These are phyloP conservation scores for Dioszegia hungarica DNA, from an alignment of 768 basidiomycete species.

Conservation along the genomic window DNA sequence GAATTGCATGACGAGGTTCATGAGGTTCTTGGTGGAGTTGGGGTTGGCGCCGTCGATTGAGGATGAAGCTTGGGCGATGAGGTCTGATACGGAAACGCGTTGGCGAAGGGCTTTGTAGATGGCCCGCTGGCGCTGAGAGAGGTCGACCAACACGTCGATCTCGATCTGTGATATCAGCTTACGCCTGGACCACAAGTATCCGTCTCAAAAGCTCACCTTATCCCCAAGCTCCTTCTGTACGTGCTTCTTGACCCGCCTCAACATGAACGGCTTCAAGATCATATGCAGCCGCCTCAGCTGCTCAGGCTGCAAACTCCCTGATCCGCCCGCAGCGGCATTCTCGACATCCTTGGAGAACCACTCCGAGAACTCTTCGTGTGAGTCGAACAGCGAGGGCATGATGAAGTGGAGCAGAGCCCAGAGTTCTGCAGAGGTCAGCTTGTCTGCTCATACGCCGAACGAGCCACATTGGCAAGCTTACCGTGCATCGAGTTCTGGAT, in stretches of 20 bases:
- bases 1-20: constrained; percentile 99
- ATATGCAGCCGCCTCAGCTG: constrained; percentile 92
- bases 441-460: too few relatives aligned
- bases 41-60: constrained; percentile 54
- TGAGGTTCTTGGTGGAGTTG: constrained; percentile 74
- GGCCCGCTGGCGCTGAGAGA: constrained; percentile 84
- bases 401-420: constrained; percentile 99
- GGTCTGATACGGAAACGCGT: constrained; percentile 89
- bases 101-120: constrained; percentile 85
- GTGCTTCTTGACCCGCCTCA: constrained; percentile 91
- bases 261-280: constrained; percentile 99
- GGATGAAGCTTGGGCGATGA: constrained; percentile 86
- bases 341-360: constrained; percentile 99
- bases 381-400: constrained; percentile 98
- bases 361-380: constrained; percentile 97
- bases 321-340: constrained; percentile 79
- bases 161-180: constrained; percentile 66
- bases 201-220: constrained; percentile 59
- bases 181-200: not conserved
- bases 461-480: too few relatives aligned
- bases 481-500: constrained; percentile 99
- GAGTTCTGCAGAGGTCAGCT: constrained; percentile 59
- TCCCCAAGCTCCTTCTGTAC: constrained; percentile 99
- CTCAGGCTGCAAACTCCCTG: constrained; percentile 85
- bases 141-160: constrained; percentile 86